Evolutionary conservation across 371 early-diverging fungal species (phyloP), one percentile per base, ranked within the genome.

Genomic region (Encephalitozoon romaleae): DNA sequence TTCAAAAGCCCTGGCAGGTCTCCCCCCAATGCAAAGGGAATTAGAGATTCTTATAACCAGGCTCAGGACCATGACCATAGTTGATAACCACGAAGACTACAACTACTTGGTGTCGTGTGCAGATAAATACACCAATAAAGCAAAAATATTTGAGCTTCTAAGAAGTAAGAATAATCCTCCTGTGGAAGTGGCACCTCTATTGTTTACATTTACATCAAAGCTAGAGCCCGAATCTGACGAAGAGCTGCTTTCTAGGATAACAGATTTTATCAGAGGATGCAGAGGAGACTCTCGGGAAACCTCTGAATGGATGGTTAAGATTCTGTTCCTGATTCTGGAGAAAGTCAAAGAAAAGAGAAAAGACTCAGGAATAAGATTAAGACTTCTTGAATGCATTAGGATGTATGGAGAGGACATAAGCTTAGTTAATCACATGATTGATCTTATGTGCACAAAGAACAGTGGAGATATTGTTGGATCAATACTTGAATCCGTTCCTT

Each of bases 291-390:
- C 70, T 9, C 34, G 54, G 9, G 70, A 70, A 23, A 38, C 30
- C 18, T 54, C 26, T 26, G 71, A 71, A 11, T 67, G 67, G 66
- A 73, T 52, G 30, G 9, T 52, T 3, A 73, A 73, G 66, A 66
- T 66, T 9, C 28, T 73, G 12, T 67, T 73, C 34, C 23, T 65
- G 28, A 51, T 73, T 73, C 43, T 73, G 15, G 74, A 67, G 18
- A 42, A 30, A 4, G 12, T 9, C n/a, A 67, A 67, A 34, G 66
- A 73, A 32, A 73, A 51, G 41, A 73, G 66, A 25, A 73, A 51
- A 52, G 59, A 64, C 39, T 54, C 51, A 52, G 74, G 51, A 18
- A 43, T 71, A 23, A 53, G 59, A 43, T 18, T 71, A 15, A 32
- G 45, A 25, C 41, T 71, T 45, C 25, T 54, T 26, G 59, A 71